Evolutionary conservation across 345 rosid genomes (phyloP), one percentile per base, ranked within the genome.

Genomic region (Acer negundo): DNA sequence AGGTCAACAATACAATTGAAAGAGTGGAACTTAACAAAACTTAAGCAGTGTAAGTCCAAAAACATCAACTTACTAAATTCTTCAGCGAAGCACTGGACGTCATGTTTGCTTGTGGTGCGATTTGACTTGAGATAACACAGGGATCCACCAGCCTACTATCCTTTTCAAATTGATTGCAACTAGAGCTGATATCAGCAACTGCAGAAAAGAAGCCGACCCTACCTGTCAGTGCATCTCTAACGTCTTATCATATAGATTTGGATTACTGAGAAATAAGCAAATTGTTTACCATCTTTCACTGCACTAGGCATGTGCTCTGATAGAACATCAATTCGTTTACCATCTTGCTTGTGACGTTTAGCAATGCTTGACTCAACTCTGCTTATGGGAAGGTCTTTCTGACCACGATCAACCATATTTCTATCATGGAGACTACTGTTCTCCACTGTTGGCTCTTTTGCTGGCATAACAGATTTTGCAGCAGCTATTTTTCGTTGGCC

Each of bases 181-280:
- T 77, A 80, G 53, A 46, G 75, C 56, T 82, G 79, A 76, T 78
- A 75, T 84, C 79, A 40, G 77, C 77, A 83, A 87, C 99, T 93
- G 91, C 72, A 82, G 62, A 63, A 81, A 77, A 59, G 46, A 79
- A 53, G 68, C 22, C 63, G 24, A 77, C 16, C 16, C 51, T 6
- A 47, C 61, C 40, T 77, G 67, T 76, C 66, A 82, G 68, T 63
- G 62, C 44, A 76, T 38, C 70, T 22, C 59, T 67, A 10, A 73
- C 38, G 47, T 8, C 17, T 55, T 44, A 75, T 15, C 5, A 61
- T 15, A 75, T 56, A 68, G 64, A 81, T 58, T 70, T 11, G 10
- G 72, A 61, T 40, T 42, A 24, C 23, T 68, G 49, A 55, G 55
- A 62, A 42, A 46, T 3, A 74, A 71, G 47, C 53, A 75, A 61